phyloP scores from a whole-genome alignment of 2,329 filamentous ascomycete genomes.

The Aspergillus candidus region DNA sequence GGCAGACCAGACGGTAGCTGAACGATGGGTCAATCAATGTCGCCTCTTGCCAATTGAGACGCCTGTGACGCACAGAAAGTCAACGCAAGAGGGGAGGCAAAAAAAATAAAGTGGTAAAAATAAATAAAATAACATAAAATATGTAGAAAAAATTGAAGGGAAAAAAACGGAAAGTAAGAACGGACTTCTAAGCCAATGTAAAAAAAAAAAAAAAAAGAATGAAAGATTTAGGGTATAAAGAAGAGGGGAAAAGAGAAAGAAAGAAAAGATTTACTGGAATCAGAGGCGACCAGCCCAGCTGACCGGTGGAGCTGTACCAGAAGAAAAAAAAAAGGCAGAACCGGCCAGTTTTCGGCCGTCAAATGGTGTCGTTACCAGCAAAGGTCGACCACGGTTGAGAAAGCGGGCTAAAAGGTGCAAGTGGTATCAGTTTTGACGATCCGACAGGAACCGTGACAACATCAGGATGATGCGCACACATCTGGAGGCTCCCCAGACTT shows the following conservation, averaged over 20 bases:
- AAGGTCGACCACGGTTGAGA: constrained; percentile 27
- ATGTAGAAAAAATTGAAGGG: constrained; percentile 6
- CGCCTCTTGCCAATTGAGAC: constrained; percentile 12
- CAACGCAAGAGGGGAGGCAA: constrained; percentile 1
- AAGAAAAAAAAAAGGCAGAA: constrained; percentile 6
- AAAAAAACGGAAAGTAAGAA: constrained; percentile 3
- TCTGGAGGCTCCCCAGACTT: constrained; percentile 14
- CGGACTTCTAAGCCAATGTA: background rate
- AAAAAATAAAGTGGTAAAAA: constrained; percentile 9
- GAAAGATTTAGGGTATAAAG: background rate
- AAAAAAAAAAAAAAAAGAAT: background rate
- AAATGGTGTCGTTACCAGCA: constrained; percentile 15
- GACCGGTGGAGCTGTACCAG: constrained; percentile 20
- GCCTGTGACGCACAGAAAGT: constrained; percentile 16
- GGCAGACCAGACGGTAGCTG: constrained; percentile 17
- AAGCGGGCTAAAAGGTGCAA: constrained; percentile 17
- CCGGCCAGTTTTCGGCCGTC: constrained; percentile 18
- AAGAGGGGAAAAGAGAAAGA: constrained; percentile 4
- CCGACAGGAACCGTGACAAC: constrained; percentile 25
- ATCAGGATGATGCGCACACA: constrained; percentile 28
- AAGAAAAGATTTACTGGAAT: constrained; percentile 12
- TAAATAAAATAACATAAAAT: constrained; percentile 10
- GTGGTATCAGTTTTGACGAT: constrained; percentile 24
- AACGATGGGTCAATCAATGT: constrained; percentile 20
- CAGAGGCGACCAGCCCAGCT: constrained; percentile 11